Evolutionary conservation across 192 early-diverging fungal genomes (phyloP), one percentile per base, ranked within the genome.

Genomic region (Coemansia guatemalensis): DNA sequence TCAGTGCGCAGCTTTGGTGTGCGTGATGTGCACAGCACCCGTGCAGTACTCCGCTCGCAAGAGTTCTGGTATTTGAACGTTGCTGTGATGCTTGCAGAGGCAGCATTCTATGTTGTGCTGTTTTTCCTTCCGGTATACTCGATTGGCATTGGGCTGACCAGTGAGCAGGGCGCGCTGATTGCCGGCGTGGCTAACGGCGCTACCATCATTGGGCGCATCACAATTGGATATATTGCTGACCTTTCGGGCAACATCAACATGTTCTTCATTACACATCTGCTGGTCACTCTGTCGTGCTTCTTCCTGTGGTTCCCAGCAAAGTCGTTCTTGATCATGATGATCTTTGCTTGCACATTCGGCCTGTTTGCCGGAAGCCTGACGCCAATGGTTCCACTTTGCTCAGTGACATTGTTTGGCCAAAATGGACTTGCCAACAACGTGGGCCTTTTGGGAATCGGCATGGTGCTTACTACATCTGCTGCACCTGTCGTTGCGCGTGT

Each of bases 141-240:
- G 11, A 62, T 84, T 63, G 78, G 78, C 62, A 83, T 85, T 51
- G 88, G 87, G 12, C 74, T 89, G 29, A 75, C 85, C 7, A 69
- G 77, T 48, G 70, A 78, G 53, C 70, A 84, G 27, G 88, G 86
- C 17, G 88, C 88, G 21, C 74, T 89, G 67, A 82, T 86, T 27
- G 71, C 85, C 29, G 85, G 85, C 30, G 68, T 91, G 39, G 81
- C 86, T 23, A 91, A 89, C 62, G 88, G 83, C 22, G 86, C 87
- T 5, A 81, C 84, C 1, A 85, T 83, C 54, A 52, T 86, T 6
- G 89, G 89, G 5, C 82, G 89, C 49, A 76, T 91, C 56, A 58
- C 82, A 8, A 82, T 87, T 30, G 89, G 89, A 2, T 84, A 83
- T 50, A 79, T 73, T n/a, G 88, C 88, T 6, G 89, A 91, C 44